phyloP scores from a whole-genome alignment of 2,329 filamentous ascomycete genomes.

The Talaromyces verruculosus region DNA sequence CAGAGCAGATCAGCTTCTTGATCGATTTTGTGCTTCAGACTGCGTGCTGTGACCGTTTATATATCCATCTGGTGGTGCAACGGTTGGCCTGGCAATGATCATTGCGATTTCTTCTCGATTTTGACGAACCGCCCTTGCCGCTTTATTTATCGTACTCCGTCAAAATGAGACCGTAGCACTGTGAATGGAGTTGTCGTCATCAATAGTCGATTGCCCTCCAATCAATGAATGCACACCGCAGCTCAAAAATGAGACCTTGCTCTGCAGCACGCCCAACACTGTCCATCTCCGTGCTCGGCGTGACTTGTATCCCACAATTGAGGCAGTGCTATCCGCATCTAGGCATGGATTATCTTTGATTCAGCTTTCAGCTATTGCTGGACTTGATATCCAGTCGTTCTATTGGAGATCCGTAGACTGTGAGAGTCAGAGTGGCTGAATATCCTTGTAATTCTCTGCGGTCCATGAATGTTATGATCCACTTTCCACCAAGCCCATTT shows the following conservation, averaged over 20 bases:
- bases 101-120: not conserved
- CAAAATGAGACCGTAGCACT: not conserved
- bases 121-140: not conserved
- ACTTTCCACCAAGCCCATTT: not conserved
- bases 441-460: not conserved
- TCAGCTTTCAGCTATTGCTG: not conserved
- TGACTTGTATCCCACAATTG: no score
- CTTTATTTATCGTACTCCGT: not conserved
- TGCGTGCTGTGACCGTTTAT: no score
- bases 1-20: no score
- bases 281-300: no score
- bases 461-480: not conserved
- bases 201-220: no score
- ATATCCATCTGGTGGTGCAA: no score
- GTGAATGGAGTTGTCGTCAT: no score
- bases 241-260: no score
- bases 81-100: no score
- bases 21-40: no score
- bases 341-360: not conserved
- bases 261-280: no score
- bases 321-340: slow-evolving; percentile 6
- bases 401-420: not conserved
- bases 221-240: no score
- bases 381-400: not conserved
- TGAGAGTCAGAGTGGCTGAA: not conserved